Base-by-base conservation (phyloP, 139 green algal species). In the Chlamydomonas eustigma region DNA sequence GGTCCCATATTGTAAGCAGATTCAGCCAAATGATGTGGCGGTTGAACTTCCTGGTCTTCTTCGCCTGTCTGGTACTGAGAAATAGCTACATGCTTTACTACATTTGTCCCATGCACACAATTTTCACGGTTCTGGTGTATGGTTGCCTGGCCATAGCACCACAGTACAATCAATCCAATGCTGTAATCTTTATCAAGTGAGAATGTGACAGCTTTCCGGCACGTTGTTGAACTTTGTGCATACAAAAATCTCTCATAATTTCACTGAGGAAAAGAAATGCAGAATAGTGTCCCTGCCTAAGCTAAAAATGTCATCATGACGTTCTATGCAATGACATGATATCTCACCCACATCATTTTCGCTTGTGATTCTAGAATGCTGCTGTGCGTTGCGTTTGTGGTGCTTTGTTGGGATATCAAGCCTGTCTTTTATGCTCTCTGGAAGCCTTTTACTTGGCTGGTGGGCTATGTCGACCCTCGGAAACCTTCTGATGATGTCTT, bases 41-140 rank as follows among this genome's bases (percentile, higher is more conserved):
- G 37, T 84, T 98, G 12, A 98, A 98, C 82, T 97, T 98, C 80
- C 84, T 98, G 70, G 81, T 86, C 34, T 91, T 76, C 68, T 89
- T 94, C 67, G 63, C 72, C 64, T 98, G 93, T 81, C 52, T 94
- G 0, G 88, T 90, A 44, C 78, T 98, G 64, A 81, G 78, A 67
- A 98, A 98, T 86, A 85, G 81, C 74, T 98, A 97, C 88, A 97
- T 98, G 93, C 88, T 98, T 6, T 98, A 98, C 84, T 98, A 98
- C 86, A 98, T 98, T 81, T 97, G 93, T 87, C 94, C 94, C 75
- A 98, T 98, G 94, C 94, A 98, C 87, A 98, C 94, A 24, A 89
- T 98, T 36, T 98, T 95, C 88, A 98, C 94, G 2, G 70, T 98
- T 8, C 85, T 97, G 63, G 93, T 98, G 12, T 98, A 97, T 78